Conservation (phyloP, 768 basidiomycete genomes). For the Lentinula detonsa region DNA sequence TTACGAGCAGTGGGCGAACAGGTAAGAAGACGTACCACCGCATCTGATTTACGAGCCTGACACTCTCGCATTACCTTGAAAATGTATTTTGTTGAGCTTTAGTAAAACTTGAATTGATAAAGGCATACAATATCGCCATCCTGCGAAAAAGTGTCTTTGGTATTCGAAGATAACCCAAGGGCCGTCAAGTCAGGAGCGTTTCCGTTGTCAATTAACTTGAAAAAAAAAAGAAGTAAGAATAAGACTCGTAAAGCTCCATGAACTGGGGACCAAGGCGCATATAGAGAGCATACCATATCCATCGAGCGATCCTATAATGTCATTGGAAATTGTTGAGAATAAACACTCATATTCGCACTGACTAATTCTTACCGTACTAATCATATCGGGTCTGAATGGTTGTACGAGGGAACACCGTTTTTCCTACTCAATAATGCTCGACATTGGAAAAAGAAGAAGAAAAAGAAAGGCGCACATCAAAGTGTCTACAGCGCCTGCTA, state of each 20-base stretch:
- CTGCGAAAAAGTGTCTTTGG: background rate
- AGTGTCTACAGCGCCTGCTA: background rate
- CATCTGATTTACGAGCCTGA: background rate
- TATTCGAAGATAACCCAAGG: background rate
- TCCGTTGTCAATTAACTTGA: no score
- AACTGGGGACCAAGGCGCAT: no score
- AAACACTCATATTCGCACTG: no score
- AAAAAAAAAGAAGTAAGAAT: no score
- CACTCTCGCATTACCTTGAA: background rate
- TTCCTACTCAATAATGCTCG: background rate
- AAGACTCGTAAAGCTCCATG: no score
- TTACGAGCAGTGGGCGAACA: background rate
- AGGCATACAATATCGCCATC: background rate
- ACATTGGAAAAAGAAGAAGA: background rate
- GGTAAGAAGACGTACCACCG: background rate
- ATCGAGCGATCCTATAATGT: no score
- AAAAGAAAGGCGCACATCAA: background rate
- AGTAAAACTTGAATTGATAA: background rate
- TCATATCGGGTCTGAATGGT: background rate
- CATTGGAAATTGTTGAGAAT: no score
- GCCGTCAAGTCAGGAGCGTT: no score
- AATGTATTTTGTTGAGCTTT: background rate
- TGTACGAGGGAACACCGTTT: background rate
- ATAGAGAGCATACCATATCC: no score
- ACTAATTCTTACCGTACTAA: no score